phyloP scores from a whole-genome alignment of 2,329 filamentous ascomycete genomes.

The Gremmenia infestans region DNA sequence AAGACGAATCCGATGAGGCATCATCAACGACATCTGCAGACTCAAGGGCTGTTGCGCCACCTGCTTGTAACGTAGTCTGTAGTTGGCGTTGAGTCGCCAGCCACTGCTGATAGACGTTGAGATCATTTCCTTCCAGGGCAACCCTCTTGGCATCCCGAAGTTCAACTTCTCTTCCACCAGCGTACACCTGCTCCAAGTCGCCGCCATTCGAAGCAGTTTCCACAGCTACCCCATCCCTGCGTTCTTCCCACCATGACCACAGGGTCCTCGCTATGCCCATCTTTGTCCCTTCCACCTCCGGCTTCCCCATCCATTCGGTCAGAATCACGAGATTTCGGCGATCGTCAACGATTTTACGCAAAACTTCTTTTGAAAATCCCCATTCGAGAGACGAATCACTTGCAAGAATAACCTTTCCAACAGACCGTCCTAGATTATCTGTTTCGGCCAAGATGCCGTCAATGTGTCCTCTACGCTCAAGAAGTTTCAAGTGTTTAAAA shows the following conservation, averaged over 20 bases:
- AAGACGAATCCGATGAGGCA: constrained; percentile 78
- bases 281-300: constrained; percentile 21
- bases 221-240: constrained; percentile 56
- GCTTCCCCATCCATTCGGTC: constrained; percentile 63
- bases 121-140: constrained; percentile 69
- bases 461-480: constrained; percentile 79
- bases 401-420: constrained; percentile 75
- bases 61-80: constrained; percentile 71
- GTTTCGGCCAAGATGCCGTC: constrained; percentile 55
- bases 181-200: constrained; percentile 61
- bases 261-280: constrained; percentile 61
- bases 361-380: constrained; percentile 83
- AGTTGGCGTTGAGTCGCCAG: constrained; percentile 82
- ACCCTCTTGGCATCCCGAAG: constrained; percentile 57
- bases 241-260: constrained; percentile 75
- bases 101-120: constrained; percentile 84
- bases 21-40: constrained; percentile 75
- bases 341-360: constrained; percentile 70
- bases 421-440: constrained; percentile 38
- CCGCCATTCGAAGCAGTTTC: constrained; percentile 51
- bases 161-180: constrained; percentile 56
- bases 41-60: constrained; percentile 63
- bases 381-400: constrained; percentile 88
- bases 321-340: constrained; percentile 79
- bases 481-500: constrained; percentile 75